Conservation (phyloP, 345 rosid species). For the Citrus sp. region DNA sequence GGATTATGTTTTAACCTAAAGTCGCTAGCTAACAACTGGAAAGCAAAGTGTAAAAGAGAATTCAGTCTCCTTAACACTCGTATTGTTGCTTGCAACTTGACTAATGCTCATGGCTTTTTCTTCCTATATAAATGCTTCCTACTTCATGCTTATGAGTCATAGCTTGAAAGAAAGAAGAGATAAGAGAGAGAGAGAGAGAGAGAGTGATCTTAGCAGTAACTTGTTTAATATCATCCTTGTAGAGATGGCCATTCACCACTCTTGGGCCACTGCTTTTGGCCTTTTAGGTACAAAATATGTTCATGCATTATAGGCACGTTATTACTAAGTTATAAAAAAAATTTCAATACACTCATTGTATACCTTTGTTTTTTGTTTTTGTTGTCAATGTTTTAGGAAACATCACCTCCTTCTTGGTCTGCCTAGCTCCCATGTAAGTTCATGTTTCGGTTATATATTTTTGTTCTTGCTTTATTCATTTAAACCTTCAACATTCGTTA, state of each 20-base stretch:
- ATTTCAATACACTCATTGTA: too few species aligned
- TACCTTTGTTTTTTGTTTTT: not conserved
- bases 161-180: conserved; percentile 6
- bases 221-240: not conserved
- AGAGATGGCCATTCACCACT: conserved; percentile 37
- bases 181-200: not conserved
- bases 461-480: not conserved
- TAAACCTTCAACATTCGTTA: not conserved
- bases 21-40: conserved; percentile 37
- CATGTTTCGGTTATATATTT: not conserved
- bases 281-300: conserved; percentile 45
- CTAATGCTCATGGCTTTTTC: conserved; percentile 17
- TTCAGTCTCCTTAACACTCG: conserved; percentile 8
- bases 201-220: not conserved
- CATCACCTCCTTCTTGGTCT: conserved; percentile 56
- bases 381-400: conserved; percentile 41
- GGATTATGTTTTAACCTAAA: conserved; percentile 15
- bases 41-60: conserved; percentile 18
- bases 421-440: conserved; percentile 69
- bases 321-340: too few species aligned
- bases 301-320: not conserved
- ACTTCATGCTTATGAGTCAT: conserved; percentile 3
- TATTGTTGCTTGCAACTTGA: conserved; percentile 25
- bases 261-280: conserved; percentile 57
- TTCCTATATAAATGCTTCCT: conserved; percentile 34